Conservation (phyloP, 129 eudicot genomes). For the Lactuca saligna region DNA sequence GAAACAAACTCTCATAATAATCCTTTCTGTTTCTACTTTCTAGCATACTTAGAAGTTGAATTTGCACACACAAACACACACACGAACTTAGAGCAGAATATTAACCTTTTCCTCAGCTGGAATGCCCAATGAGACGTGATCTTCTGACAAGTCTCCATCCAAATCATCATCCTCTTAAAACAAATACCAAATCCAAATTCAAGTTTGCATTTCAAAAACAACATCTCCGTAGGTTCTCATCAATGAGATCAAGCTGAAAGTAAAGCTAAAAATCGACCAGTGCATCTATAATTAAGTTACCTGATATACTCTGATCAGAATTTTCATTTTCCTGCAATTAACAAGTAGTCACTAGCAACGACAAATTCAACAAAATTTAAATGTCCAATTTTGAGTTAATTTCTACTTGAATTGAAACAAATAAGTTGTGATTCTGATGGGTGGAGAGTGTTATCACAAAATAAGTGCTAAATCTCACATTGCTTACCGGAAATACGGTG, state of each 20-base stretch:
- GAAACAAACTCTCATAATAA: not conserved
- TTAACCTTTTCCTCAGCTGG: slow-evolving; percentile 44
- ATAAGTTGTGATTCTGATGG: not conserved
- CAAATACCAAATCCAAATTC: slow-evolving; percentile 15
- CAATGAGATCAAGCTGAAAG: not conserved
- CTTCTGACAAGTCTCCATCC: slow-evolving; percentile 34
- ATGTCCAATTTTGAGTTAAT: not conserved
- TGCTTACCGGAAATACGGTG: slow-evolving; percentile 17
- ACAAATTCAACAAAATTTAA: not conserved
- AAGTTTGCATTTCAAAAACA: not conserved
- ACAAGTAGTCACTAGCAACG: slow-evolving; percentile 12
- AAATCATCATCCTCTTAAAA: slow-evolving; percentile 52
- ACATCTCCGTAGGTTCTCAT: not conserved
- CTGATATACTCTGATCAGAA: slow-evolving; percentile 88
- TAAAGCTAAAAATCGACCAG: not conserved
- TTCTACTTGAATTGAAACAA: not conserved
- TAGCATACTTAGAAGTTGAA: not conserved
- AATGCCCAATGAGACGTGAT: slow-evolving; percentile 45
- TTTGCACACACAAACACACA: not conserved
- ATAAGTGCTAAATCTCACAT: slow-evolving; percentile 1
- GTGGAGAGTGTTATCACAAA: not conserved
- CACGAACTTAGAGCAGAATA: not conserved
- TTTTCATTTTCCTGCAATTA: slow-evolving; percentile 41
- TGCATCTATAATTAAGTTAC: slow-evolving; percentile 32
- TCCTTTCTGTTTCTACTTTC: not conserved